phyloP scores from a whole-genome alignment of 2,329 filamentous ascomycete species.

The Fusarium nodosum region DNA sequence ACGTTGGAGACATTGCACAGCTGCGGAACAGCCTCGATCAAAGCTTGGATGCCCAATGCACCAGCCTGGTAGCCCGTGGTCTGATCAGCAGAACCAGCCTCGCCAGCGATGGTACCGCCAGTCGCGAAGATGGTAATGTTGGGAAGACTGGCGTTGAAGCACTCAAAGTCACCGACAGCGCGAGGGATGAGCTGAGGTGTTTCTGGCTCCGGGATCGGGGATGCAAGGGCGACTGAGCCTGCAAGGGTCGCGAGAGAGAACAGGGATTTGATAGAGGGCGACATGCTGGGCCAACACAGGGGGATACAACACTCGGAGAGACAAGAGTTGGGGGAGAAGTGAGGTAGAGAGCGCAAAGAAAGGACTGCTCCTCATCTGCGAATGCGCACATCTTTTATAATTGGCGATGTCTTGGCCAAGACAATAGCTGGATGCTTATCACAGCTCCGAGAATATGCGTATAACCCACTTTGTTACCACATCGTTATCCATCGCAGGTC shows the following conservation, averaged over 20 bases:
- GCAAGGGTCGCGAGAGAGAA: constrained; percentile 23
- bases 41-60: constrained; percentile 60
- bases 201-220: constrained; percentile 26
- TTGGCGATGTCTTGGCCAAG: not conserved
- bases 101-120: constrained; percentile 70
- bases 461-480: constrained; percentile 30
- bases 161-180: constrained; percentile 30
- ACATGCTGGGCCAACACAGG: constrained; percentile 25
- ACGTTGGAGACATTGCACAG: constrained; percentile 67
- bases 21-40: constrained; percentile 67
- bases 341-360: not conserved
- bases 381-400: constrained; percentile 26
- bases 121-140: constrained; percentile 69
- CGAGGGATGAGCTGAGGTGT: constrained; percentile 17
- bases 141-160: constrained; percentile 56
- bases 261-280: constrained; percentile 23
- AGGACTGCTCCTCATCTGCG: not conserved
- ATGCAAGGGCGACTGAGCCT: constrained; percentile 24
- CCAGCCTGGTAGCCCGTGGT: constrained; percentile 59
- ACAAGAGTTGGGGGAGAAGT: not conserved
- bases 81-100: constrained; percentile 60
- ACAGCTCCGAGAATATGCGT: constrained; percentile 8
- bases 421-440: constrained; percentile 1
- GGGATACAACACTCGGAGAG: not conserved
- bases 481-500: constrained; percentile 33